Evolutionary conservation across 345 rosid species (phyloP).

Genomic region (Salix caprea): DNA sequence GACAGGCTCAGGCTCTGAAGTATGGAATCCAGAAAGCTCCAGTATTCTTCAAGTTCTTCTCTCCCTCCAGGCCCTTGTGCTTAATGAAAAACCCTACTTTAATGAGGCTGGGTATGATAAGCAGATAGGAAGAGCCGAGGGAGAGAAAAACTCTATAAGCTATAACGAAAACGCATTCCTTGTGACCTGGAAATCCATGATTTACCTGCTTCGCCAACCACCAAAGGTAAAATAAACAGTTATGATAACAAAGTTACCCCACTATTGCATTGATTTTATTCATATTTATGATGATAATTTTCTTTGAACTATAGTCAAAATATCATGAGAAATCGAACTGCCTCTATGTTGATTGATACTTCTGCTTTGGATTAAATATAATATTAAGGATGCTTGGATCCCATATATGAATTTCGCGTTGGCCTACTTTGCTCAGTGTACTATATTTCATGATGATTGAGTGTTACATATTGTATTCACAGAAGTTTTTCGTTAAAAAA

Average conservation of each 20-base stretch:
- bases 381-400: not conserved
- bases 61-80: constrained; percentile 94
- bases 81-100: constrained; percentile 94
- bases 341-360: not conserved
- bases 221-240: constrained; percentile 54
- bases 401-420: not conserved
- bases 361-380: not conserved
- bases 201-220: constrained; percentile 56
- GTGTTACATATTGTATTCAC: not conserved
- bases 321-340: not conserved
- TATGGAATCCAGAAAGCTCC: constrained; percentile 79
- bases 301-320: not conserved
- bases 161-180: constrained; percentile 87
- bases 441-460: not conserved
- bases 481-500: not conserved
- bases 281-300: not conserved
- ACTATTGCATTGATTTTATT: not conserved
- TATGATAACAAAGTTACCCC: not conserved
- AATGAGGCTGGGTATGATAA: constrained; percentile 92
- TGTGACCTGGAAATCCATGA: constrained; percentile 82
- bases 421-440: no score
- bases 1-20: constrained; percentile 82
- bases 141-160: constrained; percentile 84
- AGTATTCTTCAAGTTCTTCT: constrained; percentile 87
- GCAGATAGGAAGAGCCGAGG: constrained; percentile 77